Percentiles rank a stretch among this genome's conserved stretches.
Evolutionary conservation across 2,329 filamentous ascomycete species (phyloP).

Genomic region (Metarhizium robertsii): DNA sequence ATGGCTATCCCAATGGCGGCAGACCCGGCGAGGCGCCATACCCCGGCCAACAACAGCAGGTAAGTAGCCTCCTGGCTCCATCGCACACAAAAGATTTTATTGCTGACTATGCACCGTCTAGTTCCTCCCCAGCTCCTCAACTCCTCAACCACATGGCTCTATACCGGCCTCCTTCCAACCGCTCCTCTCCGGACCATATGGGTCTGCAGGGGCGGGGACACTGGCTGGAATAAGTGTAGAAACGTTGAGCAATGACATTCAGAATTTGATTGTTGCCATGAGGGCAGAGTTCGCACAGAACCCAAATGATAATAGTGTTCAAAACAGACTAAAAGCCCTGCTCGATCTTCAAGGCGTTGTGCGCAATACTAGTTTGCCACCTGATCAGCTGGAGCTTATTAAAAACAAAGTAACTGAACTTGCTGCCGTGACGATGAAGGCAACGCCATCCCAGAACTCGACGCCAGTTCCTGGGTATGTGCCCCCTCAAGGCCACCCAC

Average conservation of each 20-base stretch:
- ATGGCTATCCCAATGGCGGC: slow-evolving; percentile 21
- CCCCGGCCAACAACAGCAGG: slow-evolving; percentile 19
- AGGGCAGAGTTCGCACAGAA: slow-evolving; percentile 67
- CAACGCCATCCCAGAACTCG: slow-evolving; percentile 31
- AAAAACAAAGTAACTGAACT: slow-evolving; percentile 77
- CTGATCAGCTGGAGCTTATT: slow-evolving; percentile 75
- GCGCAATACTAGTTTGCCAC: slow-evolving; percentile 66
- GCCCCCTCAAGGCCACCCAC: slow-evolving; percentile 19
- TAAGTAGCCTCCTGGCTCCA: slow-evolving; percentile 6
- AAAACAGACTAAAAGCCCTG: slow-evolving; percentile 74
- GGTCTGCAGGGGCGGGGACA: slow-evolving; percentile 17
- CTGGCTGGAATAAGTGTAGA: slow-evolving; percentile 53
- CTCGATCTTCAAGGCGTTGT: slow-evolving; percentile 70
- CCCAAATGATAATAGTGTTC: slow-evolving; percentile 65
- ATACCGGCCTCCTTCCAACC: slow-evolving; percentile 31
- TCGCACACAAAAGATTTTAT: not conserved
- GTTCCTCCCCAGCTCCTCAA: slow-evolving; percentile 30
- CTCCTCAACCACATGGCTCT: slow-evolving; percentile 26
- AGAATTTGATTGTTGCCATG: slow-evolving; percentile 63
- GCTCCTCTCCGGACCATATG: slow-evolving; percentile 29
- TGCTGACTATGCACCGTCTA: slow-evolving; percentile 2
- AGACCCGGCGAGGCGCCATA: slow-evolving; percentile 14
- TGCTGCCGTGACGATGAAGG: slow-evolving; percentile 51
- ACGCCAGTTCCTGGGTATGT: slow-evolving; percentile 30
- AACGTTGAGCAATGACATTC: slow-evolving; percentile 74